A percentile compares a stretch with the other conserved stretches of the same genome.
Evolutionary conservation across 78 protist genomes (phyloP).

Genomic region (Guillardia theta): DNA sequence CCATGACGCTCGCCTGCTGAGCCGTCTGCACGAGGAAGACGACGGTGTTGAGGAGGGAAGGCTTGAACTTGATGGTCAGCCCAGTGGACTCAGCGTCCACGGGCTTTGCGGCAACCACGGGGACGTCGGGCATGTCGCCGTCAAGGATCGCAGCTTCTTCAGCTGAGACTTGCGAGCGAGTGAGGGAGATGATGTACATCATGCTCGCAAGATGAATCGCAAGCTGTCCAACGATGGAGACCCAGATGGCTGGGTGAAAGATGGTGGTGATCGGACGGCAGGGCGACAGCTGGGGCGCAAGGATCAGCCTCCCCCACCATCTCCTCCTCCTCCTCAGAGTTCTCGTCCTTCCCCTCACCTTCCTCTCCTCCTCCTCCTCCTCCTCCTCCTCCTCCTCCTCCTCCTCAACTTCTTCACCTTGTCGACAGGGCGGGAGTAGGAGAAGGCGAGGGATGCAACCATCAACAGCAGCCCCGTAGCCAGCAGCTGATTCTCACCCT

Average conservation of each 20-base stretch:
- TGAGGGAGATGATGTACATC: neutral
- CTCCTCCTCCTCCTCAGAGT: too few relatives aligned
- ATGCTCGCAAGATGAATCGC: neutral
- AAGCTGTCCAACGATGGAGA: constrained; percentile 43
- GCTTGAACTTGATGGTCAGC: neutral
- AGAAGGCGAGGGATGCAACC: constrained; percentile 51
- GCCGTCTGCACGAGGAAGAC: constrained; percentile 34
- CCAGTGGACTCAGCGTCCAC: neutral
- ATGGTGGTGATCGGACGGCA: constrained; percentile 41
- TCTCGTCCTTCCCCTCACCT: too few relatives aligned
- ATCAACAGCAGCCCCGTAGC: constrained; percentile 38
- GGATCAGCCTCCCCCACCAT: too few relatives aligned
- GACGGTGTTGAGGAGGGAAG: neutral
- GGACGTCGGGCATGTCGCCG: neutral
- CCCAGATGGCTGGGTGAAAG: constrained; percentile 49
- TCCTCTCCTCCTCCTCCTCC: too few relatives aligned
- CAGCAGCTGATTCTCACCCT: constrained; percentile 42
- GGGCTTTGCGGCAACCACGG: neutral
- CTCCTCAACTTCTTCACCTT: too few relatives aligned
- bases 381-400: too few relatives aligned
- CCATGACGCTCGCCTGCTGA: neutral
- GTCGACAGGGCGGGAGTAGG: constrained; percentile 52
- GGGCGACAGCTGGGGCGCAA: neutral
- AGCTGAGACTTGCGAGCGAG: neutral
- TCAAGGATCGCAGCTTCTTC: neutral